Base-by-base conservation (phyloP, 2,329 filamentous ascomycete species). In the Cyclaneusma minus region DNA sequence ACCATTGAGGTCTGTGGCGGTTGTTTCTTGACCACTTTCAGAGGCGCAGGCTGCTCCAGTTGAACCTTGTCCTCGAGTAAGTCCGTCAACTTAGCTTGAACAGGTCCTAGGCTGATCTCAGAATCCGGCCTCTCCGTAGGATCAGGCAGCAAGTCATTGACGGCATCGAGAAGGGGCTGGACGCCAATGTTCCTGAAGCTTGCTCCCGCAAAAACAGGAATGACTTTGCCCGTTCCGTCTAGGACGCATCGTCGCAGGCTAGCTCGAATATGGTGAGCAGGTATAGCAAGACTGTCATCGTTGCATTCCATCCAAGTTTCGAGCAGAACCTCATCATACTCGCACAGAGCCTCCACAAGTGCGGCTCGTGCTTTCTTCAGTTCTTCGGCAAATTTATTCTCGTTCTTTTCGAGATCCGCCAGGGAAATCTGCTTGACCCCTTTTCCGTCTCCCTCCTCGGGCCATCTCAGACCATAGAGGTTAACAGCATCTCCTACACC, bases 171-270 rank as follows among this genome's bases (percentile, higher is more conserved):
- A 13, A 98, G 60, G 15, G 85, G 83, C 48, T 94, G 83, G 4
- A 95, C 84, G 6, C 89, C 89, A 34, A 95, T 82, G 37, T 95
- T 93, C 21, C 79, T 72, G 51, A 95, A 84, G 49, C 85, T 94
- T 4, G 87, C 85, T 3, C 87, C 87, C 1, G 82, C 82, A 50
- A 93, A 91, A 0, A 94, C 66, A 1, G 87, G 87, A 22, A 89
- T 78, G 11, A 91, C 59, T n/a, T 56, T 59, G 26, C 81, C 83
- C 7, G 76, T 64, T 1, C 73, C 68, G 24, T 62, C 59, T 5
- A 74, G 59, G 5, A 92, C 68, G 20, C 73, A 74, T 23, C 73
- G 65, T 17, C 85, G 70, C 16, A 98, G 64, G 34, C 78, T 80
- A 28, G 71, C 61, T 33, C 76, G 71, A 33, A 95, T 72, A 21